phyloP scores from a whole-genome alignment of 495 filamentous ascomycete genomes.

The Aspergillus baeticus region DNA sequence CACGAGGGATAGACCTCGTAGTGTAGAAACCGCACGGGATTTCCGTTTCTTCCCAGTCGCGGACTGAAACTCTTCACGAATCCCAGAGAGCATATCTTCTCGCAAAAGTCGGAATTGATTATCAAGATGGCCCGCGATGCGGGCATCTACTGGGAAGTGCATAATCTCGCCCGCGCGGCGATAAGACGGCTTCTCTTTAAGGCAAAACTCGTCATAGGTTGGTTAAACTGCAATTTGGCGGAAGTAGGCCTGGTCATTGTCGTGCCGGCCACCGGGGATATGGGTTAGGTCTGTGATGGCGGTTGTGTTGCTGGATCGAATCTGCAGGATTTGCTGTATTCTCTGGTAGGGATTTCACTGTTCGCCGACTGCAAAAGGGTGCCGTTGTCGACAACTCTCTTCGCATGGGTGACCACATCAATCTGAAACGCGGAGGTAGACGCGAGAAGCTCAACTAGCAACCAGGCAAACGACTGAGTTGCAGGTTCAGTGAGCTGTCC shows the following conservation, averaged over 20 bases:
- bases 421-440: neutral
- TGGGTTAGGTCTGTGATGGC: constrained; percentile 1
- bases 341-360: no score
- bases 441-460: constrained; percentile 55
- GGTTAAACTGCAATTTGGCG: constrained; percentile 64
- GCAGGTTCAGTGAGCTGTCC: constrained; percentile 37
- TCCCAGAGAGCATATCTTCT: constrained; percentile 70
- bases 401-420: constrained; percentile 28
- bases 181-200: constrained; percentile 57
- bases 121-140: constrained; percentile 58
- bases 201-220: constrained; percentile 66
- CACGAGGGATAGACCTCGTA: constrained; percentile 29
- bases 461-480: constrained; percentile 55
- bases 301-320: constrained; percentile 15
- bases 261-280: constrained; percentile 69
- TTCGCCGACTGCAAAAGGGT: constrained; percentile 31
- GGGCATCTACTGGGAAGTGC: constrained; percentile 23
- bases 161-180: constrained; percentile 42
- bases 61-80: constrained; percentile 59
- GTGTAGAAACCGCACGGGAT: constrained; percentile 21
- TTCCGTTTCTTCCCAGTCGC: constrained; percentile 43
- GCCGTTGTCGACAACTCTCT: constrained; percentile 24
- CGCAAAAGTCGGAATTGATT: constrained; percentile 78
- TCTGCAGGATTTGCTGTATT: constrained; percentile 32
- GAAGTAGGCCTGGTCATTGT: constrained; percentile 70